Evolutionary conservation across 306 rosid genomes (phyloP).

Genomic region (Begonia masoniana): DNA sequence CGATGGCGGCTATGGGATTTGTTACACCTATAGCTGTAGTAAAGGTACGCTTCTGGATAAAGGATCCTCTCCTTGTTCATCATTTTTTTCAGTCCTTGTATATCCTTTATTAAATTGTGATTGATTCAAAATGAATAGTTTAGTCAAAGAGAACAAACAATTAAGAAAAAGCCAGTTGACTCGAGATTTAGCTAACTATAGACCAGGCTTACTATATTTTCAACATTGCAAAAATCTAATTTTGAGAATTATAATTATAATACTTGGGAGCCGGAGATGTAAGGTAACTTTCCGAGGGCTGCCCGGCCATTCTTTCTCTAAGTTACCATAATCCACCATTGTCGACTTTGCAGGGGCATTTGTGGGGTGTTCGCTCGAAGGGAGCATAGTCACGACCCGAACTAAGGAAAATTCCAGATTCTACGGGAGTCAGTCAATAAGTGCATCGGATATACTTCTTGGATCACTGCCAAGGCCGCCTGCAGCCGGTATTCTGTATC

Average conservation of each 20-base stretch:
- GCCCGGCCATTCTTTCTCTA: background rate
- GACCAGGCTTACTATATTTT: too few relatives aligned
- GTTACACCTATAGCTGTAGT: slow-evolving; percentile 91
- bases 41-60: slow-evolving; percentile 40
- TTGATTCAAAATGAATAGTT: too few relatives aligned
- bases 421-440: slow-evolving; percentile 71
- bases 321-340: background rate
- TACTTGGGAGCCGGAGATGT: too few relatives aligned
- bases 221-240: too few relatives aligned
- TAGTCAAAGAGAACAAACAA: too few relatives aligned
- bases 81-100: too few relatives aligned
- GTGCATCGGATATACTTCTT: slow-evolving; percentile 62
- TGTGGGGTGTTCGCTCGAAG: slow-evolving; percentile 90
- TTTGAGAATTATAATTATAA: too few relatives aligned
- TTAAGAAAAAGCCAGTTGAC: too few relatives aligned
- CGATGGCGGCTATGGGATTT: slow-evolving; percentile 85
- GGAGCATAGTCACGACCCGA: slow-evolving; percentile 68
- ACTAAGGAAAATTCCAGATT: slow-evolving; percentile 55
- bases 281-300: too few relatives aligned
- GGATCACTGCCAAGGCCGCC: slow-evolving; percentile 90
- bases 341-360: slow-evolving; percentile 65
- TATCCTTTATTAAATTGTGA: too few relatives aligned
- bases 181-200: too few relatives aligned
- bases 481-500: slow-evolving; percentile 72
- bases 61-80: too few relatives aligned